phyloP scores from a whole-genome alignment of 768 basidiomycete genomes.

The Phanerodontia chrysosporium region DNA sequence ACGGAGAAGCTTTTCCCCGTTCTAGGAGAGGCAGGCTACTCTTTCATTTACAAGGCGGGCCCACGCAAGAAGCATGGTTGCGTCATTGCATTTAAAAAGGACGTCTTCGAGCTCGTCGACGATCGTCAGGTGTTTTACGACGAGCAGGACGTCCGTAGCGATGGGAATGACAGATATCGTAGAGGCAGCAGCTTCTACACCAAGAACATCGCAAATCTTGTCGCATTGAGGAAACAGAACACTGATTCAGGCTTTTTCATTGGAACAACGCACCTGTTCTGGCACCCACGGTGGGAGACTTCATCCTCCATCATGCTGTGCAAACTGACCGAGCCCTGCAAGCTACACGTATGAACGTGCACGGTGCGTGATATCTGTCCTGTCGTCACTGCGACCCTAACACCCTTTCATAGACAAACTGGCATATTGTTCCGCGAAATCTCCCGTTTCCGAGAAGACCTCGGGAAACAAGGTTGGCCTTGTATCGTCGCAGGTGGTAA shows the following conservation, averaged over 20 bases:
- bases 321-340: neutral
- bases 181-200: constrained; percentile 64
- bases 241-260: constrained; percentile 59
- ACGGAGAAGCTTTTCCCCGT: constrained; percentile 67
- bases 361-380: constrained; percentile 36
- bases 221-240: constrained; percentile 52
- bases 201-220: constrained; percentile 75
- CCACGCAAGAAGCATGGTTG: constrained; percentile 81
- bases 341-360: constrained; percentile 82
- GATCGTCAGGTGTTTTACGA: constrained; percentile 66
- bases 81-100: constrained; percentile 68
- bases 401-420: constrained; percentile 53
- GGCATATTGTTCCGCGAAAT: constrained; percentile 70
- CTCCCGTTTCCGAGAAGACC: constrained; percentile 45
- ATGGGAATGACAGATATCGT: constrained; percentile 21
- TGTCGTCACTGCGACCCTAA: neutral
- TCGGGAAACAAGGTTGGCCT: constrained; percentile 57
- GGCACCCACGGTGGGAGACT: constrained; percentile 77
- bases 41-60: constrained; percentile 61
- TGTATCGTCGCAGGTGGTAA: constrained; percentile 82
- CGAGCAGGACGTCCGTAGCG: constrained; percentile 44
- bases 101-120: constrained; percentile 42
- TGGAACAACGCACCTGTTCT: constrained; percentile 91
- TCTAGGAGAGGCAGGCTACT: constrained; percentile 62
- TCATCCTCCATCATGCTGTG: neutral